Evolutionary conservation across 768 basidiomycete species (phyloP), one percentile per base, ranked within the genome.

Genomic region (Mycena indigotica): DNA sequence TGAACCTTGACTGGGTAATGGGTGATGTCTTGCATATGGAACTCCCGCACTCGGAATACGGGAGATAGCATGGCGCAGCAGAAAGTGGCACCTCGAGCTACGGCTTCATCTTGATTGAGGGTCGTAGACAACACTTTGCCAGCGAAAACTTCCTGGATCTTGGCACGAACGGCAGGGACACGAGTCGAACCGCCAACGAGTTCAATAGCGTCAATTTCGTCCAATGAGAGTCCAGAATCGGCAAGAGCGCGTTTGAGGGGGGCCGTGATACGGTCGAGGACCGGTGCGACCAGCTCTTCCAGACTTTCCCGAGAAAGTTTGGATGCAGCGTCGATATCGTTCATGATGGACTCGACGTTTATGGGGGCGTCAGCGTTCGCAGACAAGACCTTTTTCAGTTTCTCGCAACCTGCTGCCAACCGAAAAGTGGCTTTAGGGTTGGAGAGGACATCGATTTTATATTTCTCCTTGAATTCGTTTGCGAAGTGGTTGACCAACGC

Each of bases 31-130:
- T 86, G 84, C 58, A 94, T 78, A 68, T 85, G 80, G 81, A 99
- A 99, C 61, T 98, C 95, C 63, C 95, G 90, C 29, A 98, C 96
- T 63, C 93, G 91, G 91, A 98, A 99, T 52, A 95, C 88, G 65
- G 97, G 97, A 28, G 95, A 97, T 63, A 97, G 88, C 80, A 93
- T 93, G 26, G 97, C 96, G 70, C 96, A 98, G 32, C 94, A 87
- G 72, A 99, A 97, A 54, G 97, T 98, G 50, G 95, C 91, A 39
- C 96, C 97, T 44, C 96, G 92, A 8, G 93, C 94, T 65, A 95
- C 82, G 58, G 97, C 95, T 78, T 98, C 97, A 65, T 98, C 97
- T 77, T 95, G 93, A 81, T 98, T 99, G 70, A 96, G 87, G 28
- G 97, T 98, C 65, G 88, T 89, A 17, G 84, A 90, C 63, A 98